A percentile compares a stretch with the other conserved stretches of the same genome.
These are phyloP conservation scores for Yamadazyma akitaensis DNA, from an alignment of 805 yeast genomes.

Conservation along the genomic window DNA sequence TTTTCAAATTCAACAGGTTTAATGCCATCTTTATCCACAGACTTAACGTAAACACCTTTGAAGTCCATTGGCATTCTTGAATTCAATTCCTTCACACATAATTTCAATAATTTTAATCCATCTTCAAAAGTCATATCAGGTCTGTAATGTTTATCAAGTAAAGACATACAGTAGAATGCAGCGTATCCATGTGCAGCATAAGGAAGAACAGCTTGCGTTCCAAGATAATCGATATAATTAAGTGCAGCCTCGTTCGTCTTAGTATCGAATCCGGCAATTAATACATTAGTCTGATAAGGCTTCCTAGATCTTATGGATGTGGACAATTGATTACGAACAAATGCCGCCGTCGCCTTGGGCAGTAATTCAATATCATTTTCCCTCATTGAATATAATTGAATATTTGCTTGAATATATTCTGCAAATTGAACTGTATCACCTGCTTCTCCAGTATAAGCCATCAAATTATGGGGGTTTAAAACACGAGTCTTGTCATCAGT, in stretches of 20 bases:
- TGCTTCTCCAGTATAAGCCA: conserved; percentile 93
- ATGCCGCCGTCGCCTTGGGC: conserved; percentile 84
- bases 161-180: conserved; percentile 88
- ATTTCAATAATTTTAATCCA: conserved; percentile 69
- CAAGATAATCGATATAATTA: conserved; percentile 90
- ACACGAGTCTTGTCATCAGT: conserved; percentile 48
- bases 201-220: conserved; percentile 86
- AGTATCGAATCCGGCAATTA: conserved; percentile 78
- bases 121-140: conserved; percentile 71
- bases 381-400: conserved; percentile 82
- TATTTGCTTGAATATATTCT: conserved; percentile 89
- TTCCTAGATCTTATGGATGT: conserved; percentile 80
- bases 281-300: conserved; percentile 92
- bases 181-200: conserved; percentile 99
- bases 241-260: conserved; percentile 59
- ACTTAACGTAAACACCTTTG: conserved; percentile 76
- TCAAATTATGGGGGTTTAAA: conserved; percentile 69
- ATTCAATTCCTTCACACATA: conserved; percentile 75
- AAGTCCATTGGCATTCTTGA: conserved; percentile 90
- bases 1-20: not conserved
- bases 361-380: conserved; percentile 73
- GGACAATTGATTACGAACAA: conserved; percentile 85
- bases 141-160: conserved; percentile 86
- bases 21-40: conserved; percentile 59
- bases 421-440: conserved; percentile 97